phyloP scores from a whole-genome alignment of 495 filamentous ascomycete genomes.

The Friedmanniomyces simplex region DNA sequence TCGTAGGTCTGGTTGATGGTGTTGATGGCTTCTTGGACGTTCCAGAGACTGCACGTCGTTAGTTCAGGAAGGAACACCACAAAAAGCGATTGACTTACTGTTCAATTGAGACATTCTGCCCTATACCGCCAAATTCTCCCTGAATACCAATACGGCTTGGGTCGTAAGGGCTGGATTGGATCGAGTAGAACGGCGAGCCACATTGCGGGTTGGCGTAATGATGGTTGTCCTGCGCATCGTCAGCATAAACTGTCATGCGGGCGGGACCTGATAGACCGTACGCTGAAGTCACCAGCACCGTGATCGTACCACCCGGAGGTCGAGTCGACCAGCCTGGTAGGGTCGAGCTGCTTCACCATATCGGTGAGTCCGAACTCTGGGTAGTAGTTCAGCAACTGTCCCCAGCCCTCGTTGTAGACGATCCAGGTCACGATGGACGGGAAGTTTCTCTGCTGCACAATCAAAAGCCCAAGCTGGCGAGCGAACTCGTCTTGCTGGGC shows the following conservation, averaged over 20 bases:
- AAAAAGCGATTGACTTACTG: conserved; percentile 28
- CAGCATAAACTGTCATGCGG: conserved; percentile 19
- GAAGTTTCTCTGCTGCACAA: conserved; percentile 52
- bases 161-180: conserved; percentile 46
- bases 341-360: conserved; percentile 44
- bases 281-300: conserved; percentile 49
- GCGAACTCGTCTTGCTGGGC: conserved; percentile 49
- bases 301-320: conserved; percentile 53
- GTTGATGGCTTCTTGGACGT: conserved; percentile 43
- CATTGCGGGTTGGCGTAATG: conserved; percentile 64
- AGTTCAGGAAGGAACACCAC: background rate
- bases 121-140: conserved; percentile 59
- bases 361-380: conserved; percentile 48
- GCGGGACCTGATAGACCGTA: conserved; percentile 18
- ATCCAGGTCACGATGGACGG: conserved; percentile 49
- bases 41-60: conserved; percentile 38
- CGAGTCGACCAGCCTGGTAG: conserved; percentile 50
- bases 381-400: conserved; percentile 40
- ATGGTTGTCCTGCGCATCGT: conserved; percentile 43
- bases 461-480: conserved; percentile 49
- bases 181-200: conserved; percentile 53
- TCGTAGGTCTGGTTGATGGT: conserved; percentile 58
- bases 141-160: conserved; percentile 51
- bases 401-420: conserved; percentile 67
- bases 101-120: conserved; percentile 48